Evolutionary conservation across 2,329 filamentous ascomycete species (phyloP), one percentile per base, ranked within the genome.

Genomic region (Apiospora marii): DNA sequence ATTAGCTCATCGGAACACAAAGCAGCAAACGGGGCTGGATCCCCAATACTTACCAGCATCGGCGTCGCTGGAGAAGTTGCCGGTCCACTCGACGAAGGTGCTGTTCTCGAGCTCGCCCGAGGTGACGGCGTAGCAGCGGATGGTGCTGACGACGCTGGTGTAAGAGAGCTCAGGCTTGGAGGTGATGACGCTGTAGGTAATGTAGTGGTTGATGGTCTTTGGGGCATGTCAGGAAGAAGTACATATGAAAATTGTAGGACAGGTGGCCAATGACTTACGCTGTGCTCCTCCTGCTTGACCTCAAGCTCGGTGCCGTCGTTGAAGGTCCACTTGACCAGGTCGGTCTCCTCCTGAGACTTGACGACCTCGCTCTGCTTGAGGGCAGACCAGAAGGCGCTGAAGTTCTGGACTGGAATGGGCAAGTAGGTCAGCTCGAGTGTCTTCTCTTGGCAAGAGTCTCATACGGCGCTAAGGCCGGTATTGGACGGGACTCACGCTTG

Each of bases 231-330:
- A 58, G 48, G 27, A 1, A 44, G 53, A 14, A 58, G n/a, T 44
- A 58, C 27, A 30, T 34, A 58, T 34, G 49, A 13, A 30, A 16
- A 30, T 37, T 4, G 34, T 4, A 2, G 27, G 27, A 2, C 4
- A 41, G 10, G 34, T 14, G 22, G 22, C 2, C 3, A 8, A n/a
- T 46, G 3, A 81, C 88, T 73, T 82, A 92, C 90, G 76, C 89
- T 92, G 84, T 93, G 91, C 85, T 93, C 92, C 83, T 94, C 92
- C 84, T 92, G 91, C 89, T 93, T 93, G 76, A 94, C 90, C 81
- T 93, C 91, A 27, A 92, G 83, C 71, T 89, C 87, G 41, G 88
- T 90, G 69, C 91, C 91, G 78, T 94, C 92, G 81, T 91, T 90
- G 86, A 93, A 94, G 27, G 87, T 88, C 92, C 92, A 93, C 81